Evolutionary conservation across 352 stramenopile species (phyloP), one percentile per base, ranked within the genome.

Genomic region (Phytopythium mirpurense): DNA sequence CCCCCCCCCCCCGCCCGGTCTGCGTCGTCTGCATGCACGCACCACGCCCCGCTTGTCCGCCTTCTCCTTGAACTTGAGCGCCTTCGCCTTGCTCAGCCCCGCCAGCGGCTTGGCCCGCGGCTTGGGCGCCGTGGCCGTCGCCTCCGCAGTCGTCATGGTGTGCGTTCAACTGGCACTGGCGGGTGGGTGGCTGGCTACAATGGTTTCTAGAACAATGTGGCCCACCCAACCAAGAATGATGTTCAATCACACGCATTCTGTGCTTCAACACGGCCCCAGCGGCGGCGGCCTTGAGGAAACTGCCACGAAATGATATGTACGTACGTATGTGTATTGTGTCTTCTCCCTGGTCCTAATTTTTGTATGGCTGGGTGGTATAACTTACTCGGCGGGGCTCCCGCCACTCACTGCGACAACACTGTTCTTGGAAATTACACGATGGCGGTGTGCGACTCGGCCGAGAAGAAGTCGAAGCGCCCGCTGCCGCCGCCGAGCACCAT

Each of bases 21-120:
- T n/a, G n/a, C n/a, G n/a, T n/a, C n/a, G n/a, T n/a, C n/a, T n/a
- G n/a, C n/a, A n/a, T n/a, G 21, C 23, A 64, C 63, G 48, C 55
- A 85, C 71, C 47, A 85, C 74, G 18, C 74, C 74, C 19, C 74
- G 71, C 35, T 65, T 65, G 50, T 75, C 68, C 14, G 65, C 66
- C 57, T 72, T 70, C 43, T 82, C 57, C 60, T 83, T 78, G 48
- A 81, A 81, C 56, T 68, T 62, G 51, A 74, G 59, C 60, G 78
- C 70, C 54, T 84, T 81, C 43, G 72, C 66, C 29, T 51, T 67
- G 9, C 60, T 74, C 40, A 78, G 65, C 1, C 61, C 59, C n/a
- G 36, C 54, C 23, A 74, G 57, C 31, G 59, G 50, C 52, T 70
- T 72, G 44, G 38, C 45, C 36, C 44, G 40, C 38, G n/a, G n/a